Evolutionary conservation across 805 yeast species (phyloP).

Genomic region (Ogataea nakhonphanomensis): DNA sequence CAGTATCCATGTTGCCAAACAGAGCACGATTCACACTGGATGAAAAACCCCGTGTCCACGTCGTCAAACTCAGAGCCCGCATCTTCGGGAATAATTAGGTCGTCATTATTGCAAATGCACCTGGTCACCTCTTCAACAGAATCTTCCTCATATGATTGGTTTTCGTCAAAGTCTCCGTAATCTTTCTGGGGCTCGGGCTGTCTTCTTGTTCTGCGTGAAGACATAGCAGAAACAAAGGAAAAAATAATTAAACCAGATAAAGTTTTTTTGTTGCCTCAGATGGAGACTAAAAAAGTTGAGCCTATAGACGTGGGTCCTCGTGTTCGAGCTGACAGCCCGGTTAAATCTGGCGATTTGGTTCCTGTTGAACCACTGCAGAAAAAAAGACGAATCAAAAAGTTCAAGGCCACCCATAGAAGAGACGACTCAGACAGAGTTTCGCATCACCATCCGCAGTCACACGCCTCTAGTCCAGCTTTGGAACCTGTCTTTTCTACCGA

Average conservation of each 20-base stretch:
- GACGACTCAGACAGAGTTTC: not conserved
- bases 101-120: slow-evolving; percentile 53
- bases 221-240: slow-evolving; percentile 16
- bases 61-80: slow-evolving; percentile 36
- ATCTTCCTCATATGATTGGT: slow-evolving; percentile 22
- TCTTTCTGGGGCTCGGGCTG: slow-evolving; percentile 22
- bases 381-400: slow-evolving; percentile 22
- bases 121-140: slow-evolving; percentile 46
- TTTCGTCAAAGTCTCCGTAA: slow-evolving; percentile 19
- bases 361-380: slow-evolving; percentile 14
- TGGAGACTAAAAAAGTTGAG: slow-evolving; percentile 7
- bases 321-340: not conserved
- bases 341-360: not conserved
- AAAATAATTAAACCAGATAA: not conserved
- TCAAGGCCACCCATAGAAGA: slow-evolving; percentile 1
- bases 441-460: slow-evolving; percentile 7
- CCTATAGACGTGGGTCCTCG: slow-evolving; percentile 20
- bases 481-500: no score
- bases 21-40: slow-evolving; percentile 85
- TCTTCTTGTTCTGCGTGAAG: slow-evolving; percentile 33
- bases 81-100: slow-evolving; percentile 32
- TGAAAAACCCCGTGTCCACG: slow-evolving; percentile 57
- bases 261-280: slow-evolving; percentile 1
- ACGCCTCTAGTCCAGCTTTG: no score
- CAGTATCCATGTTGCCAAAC: slow-evolving; percentile 99